Evolutionary conservation across 148 eudicot genomes (phyloP), one percentile per base, ranked within the genome.

Genomic region (Camellia japonica): DNA sequence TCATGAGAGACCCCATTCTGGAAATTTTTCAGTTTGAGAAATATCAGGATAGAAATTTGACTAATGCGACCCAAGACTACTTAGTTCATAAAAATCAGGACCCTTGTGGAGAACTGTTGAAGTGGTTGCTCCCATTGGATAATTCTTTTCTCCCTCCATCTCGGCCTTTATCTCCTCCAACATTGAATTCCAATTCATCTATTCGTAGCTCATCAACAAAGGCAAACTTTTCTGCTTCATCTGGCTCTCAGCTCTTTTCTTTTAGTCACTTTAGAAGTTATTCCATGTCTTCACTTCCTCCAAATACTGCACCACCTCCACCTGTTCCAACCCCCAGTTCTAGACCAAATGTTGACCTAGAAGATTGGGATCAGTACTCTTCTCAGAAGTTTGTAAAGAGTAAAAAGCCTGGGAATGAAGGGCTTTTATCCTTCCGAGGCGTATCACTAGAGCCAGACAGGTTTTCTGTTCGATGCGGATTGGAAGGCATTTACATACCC

Each of bases 11-110:
- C 81, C 97, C 99, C 38, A 81, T 89, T 41, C 86, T 96, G 67
- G 98, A 96, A 87, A 92, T 96, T 87, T 93, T 94, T 78, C 99
- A 96, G 80, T 96, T 91, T 81, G 99, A 96, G 86, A 96, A 92
- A 84, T 85, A 92, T 89, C 85, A 78, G 61, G 91, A 83, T 70
- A 80, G 74, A 82, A 78, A 69, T 65, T 74, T 81, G 77, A 68
- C 74, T 78, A 59, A 80, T 76, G 83, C 83, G 82, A 92, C 83
- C 44, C 87, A 82, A 75, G 81, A 79, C 75, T 73, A 76, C 14
- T 74, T 82, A 60, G 68, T 73, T 49, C 60, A 69, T 74, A 82
- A 73, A 79, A 86, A 89, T 81, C 86, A 83, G 84, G 92, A 85
- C 80, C 88, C 91, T 20, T 89, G 91, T 84, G 94, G 84, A 18